A percentile compares a stretch with the other conserved stretches of the same genome.
Evolutionary conservation across 2,329 filamentous ascomycete species (phyloP).

Genomic region (Cladosporium sp.): DNA sequence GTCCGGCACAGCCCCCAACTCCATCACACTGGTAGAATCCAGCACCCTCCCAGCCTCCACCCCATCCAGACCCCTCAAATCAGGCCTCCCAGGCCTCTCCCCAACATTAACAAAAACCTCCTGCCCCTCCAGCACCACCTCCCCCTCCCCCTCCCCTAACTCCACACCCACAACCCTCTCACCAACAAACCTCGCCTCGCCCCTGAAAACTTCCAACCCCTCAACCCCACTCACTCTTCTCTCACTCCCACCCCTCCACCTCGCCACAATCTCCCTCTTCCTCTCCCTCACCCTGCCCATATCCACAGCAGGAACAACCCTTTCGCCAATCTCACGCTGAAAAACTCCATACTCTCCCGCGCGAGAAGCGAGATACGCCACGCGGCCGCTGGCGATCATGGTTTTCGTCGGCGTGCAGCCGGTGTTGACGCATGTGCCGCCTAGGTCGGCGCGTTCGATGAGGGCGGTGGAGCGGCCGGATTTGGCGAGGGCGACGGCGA

Average conservation of each 20-base stretch:
- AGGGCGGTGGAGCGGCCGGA: constrained; percentile 43
- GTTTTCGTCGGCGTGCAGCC: constrained; percentile 88
- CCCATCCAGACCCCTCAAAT: constrained; percentile 22
- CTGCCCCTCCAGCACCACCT: not conserved
- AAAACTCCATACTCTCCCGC: constrained; percentile 44
- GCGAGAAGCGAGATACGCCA: constrained; percentile 43
- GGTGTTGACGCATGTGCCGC: constrained; percentile 86
- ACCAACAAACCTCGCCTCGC: constrained; percentile 42
- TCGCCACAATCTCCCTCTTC: constrained; percentile 50
- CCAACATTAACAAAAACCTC: constrained; percentile 7
- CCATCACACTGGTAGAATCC: constrained; percentile 47
- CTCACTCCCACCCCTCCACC: constrained; percentile 47
- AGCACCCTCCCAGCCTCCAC: constrained; percentile 36
- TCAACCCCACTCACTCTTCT: constrained; percentile 33
- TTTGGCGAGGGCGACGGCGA: constrained; percentile 45
- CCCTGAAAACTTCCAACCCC: constrained; percentile 44
- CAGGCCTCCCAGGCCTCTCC: not conserved
- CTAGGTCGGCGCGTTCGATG: constrained; percentile 53
- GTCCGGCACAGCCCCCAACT: constrained; percentile 42
- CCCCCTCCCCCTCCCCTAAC: not conserved
- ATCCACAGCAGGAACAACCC: constrained; percentile 25
- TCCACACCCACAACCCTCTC: constrained; percentile 20
- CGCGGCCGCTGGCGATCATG: constrained; percentile 53
- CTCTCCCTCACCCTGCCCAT: constrained; percentile 49
- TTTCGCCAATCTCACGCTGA: constrained; percentile 18